Base-by-base conservation (phyloP, 2,329 filamentous ascomycete species). In the Talaromyces funiculosus region DNA sequence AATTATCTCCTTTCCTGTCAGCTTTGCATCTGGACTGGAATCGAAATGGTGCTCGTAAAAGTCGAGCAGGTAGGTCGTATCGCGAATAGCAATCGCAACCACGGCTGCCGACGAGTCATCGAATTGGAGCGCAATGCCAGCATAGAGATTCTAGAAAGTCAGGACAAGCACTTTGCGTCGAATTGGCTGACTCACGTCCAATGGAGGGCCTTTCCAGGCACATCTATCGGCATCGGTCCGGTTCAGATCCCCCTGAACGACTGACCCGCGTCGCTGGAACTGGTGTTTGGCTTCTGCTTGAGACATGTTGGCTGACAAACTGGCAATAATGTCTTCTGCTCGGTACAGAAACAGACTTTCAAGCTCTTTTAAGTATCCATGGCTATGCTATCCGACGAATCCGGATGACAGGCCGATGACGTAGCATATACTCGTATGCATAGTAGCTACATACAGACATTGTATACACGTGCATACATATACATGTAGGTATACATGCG, bases 11-110 rank as follows among this genome's bases (percentile, higher is more conserved):
- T 78, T 70, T 35, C 73, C 72, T 6, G 31, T 9, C 56, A 63
- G 49, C 6, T 71, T 71, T 57, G 76, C 67, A 20, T 74, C 69
- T 47, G 78, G 73, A 8, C 77, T 74, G 10, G 81, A 70, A 20
- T 76, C 69, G 49, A 89, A 77, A n/a, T 81, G 77, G 65, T 85
- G 82, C 64, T 89, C 82, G 4, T 83, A 83, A 68, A 88, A 92
- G 71, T 92, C 89, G 47, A 90, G 79, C 22, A 89, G 84, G 69
- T 92, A 92, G 3, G 87, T 86, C 5, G 85, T 84, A 69, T 92
- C 89, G 64, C 90, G 88, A 63, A 89, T 82, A 3, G 87, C 88
- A 53, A 92, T 77, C 14, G 87, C 86, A 24, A 90, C 79, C 4
- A 83, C 81, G 6, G 45, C 57, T 10, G 85, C 78, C 1, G 80